Evolutionary conservation across 2,329 filamentous ascomycete genomes (phyloP).

Genomic region (Tolypocladium inflatum): DNA sequence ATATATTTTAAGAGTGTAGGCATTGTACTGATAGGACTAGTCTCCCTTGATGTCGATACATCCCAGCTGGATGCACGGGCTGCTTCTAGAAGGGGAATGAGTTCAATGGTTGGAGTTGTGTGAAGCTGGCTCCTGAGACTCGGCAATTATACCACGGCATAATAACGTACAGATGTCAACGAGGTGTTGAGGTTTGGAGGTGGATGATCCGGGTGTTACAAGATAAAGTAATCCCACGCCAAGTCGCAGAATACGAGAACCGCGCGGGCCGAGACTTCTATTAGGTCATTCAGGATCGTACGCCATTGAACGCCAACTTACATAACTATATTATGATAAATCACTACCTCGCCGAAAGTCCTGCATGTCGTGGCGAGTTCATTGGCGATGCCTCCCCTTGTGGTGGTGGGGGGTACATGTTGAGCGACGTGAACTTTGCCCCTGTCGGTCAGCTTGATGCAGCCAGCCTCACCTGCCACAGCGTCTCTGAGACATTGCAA

Average conservation of each 20-base stretch:
- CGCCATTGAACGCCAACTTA: background rate
- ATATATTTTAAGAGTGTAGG: too few relatives aligned
- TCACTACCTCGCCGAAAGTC: background rate
- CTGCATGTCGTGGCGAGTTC: background rate
- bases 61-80: background rate
- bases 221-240: background rate
- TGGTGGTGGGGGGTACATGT: background rate
- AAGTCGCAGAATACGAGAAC: too few relatives aligned
- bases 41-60: background rate
- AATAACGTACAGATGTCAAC: background rate
- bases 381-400: background rate
- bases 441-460: background rate
- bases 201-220: background rate
- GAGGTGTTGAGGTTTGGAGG: too few relatives aligned
- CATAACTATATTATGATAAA: background rate
- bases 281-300: background rate
- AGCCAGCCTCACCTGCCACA: background rate
- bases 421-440: background rate
- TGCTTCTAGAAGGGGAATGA: conserved; percentile 1
- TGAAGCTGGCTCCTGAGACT: background rate
- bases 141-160: background rate
- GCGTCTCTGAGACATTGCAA: background rate
- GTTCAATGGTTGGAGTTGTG: background rate
- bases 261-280: background rate
- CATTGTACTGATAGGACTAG: background rate